These are phyloP conservation scores for Sarcomyxa edulis DNA, from an alignment of 768 basidiomycete genomes.

Conservation along the genomic window DNA sequence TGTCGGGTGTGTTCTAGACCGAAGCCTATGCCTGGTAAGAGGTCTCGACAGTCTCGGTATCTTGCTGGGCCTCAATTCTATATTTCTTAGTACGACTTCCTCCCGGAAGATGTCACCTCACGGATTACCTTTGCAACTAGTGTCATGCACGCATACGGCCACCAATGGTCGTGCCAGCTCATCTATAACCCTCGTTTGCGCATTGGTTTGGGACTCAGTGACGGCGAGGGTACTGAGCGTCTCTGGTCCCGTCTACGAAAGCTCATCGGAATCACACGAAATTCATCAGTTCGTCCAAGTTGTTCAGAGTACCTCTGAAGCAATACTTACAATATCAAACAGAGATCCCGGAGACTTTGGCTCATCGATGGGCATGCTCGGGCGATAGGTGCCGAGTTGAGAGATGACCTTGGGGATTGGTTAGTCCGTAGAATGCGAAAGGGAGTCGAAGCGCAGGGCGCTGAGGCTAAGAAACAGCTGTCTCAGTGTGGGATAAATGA, in stretches of 20 bases:
- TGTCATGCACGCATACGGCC: conserved; percentile 34
- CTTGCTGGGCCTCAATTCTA: too few relatives aligned
- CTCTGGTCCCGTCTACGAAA: conserved; percentile 28
- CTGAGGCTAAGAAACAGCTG: conserved; percentile 17
- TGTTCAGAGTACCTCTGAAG: background rate
- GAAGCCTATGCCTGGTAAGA: conserved; percentile 13
- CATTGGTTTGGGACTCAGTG: conserved; percentile 20
- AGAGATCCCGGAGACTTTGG: conserved; percentile 23
- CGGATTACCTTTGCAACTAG: conserved; percentile 24
- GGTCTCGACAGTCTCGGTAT: too few relatives aligned
- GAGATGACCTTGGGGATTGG: conserved; percentile 27
- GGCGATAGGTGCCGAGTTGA: conserved; percentile 18
- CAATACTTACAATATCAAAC: conserved; percentile 1
- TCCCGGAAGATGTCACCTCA: conserved; percentile 11
- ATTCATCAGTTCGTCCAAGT: conserved; percentile 24
- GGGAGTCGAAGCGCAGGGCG: conserved; percentile 10
- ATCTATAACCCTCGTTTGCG: conserved; percentile 23
- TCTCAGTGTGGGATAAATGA: conserved; percentile 9
- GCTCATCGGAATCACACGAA: conserved; percentile 26
- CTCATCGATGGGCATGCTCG: conserved; percentile 25
- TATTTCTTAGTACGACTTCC: conserved; percentile 21
- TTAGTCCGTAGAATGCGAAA: conserved; percentile 14
- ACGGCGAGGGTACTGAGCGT: conserved; percentile 29
- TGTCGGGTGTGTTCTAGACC: conserved; percentile 24
- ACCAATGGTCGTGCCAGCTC: conserved; percentile 31